These are phyloP conservation scores for Cerrena zonata DNA, from an alignment of 1,284 basidiomycete genomes.

Conservation along the genomic window DNA sequence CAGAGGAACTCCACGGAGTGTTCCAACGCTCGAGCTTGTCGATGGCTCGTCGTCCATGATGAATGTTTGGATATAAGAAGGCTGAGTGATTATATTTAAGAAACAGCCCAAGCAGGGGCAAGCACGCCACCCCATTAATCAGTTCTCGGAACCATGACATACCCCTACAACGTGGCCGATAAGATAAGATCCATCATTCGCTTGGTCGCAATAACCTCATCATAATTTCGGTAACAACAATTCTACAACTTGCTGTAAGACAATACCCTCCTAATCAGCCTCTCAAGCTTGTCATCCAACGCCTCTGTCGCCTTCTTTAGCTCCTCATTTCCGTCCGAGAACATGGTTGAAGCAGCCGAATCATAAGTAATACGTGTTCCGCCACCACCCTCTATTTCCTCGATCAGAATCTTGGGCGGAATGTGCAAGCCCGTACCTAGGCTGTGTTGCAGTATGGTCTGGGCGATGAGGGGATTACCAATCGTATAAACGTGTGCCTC, in stretches of 20 bases:
- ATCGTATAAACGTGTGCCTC: conserved; percentile 40
- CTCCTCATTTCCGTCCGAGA: conserved; percentile 20
- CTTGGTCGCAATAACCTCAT: too few species aligned
- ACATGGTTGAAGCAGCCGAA: conserved; percentile 40
- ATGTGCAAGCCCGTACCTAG: conserved; percentile 39
- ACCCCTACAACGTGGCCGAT: not conserved
- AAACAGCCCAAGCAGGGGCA: too few species aligned
- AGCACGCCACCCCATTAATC: too few species aligned
- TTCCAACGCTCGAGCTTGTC: conserved; percentile 35
- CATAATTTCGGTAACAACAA: too few species aligned
- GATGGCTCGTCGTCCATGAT: conserved; percentile 1
- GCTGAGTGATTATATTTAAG: too few species aligned
- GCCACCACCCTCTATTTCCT: conserved; percentile 33
- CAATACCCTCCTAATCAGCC: conserved; percentile 28
- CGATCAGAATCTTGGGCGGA: conserved; percentile 43
- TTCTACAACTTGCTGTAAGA: not conserved
- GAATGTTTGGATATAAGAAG: not conserved
- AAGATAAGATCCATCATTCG: conserved; percentile 1
- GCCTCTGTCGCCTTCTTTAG: conserved; percentile 31
- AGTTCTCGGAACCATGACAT: not conserved
- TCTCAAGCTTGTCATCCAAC: conserved; percentile 43
- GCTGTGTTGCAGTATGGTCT: conserved; percentile 41
- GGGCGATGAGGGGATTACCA: conserved; percentile 51
- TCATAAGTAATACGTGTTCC: conserved; percentile 46
- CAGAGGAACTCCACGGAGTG: conserved; percentile 33